These are phyloP conservation scores for Saccharomyces eubayanus DNA, from an alignment of 805 yeast genomes.

Conservation along the genomic window DNA sequence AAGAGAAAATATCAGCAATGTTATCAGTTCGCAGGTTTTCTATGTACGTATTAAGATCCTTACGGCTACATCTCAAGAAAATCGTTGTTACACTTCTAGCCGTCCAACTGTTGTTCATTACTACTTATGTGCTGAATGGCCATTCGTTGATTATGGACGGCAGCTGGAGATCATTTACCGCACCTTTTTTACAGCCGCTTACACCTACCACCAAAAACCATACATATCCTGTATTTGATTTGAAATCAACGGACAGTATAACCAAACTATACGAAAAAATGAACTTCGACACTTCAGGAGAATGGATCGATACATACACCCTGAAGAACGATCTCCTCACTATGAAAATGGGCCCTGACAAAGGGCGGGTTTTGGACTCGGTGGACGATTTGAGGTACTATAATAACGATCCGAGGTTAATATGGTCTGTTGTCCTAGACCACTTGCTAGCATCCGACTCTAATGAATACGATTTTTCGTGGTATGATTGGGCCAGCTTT, in stretches of 20 bases:
- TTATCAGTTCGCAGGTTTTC: not conserved
- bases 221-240: not conserved
- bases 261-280: conserved; percentile 13
- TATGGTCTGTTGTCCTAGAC: conserved; percentile 42
- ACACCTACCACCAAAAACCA: not conserved
- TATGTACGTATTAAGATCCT: not conserved
- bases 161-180: not conserved
- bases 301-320: conserved; percentile 17
- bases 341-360: conserved; percentile 12
- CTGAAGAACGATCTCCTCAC: conserved; percentile 18
- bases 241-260: not conserved
- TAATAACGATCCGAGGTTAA: conserved; percentile 50
- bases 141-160: not conserved
- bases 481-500: conserved; percentile 53
- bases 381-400: conserved; percentile 33
- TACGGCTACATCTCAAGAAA: not conserved
- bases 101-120: not conserved
- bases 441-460: conserved; percentile 21
- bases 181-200: not conserved
- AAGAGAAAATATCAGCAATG: not conserved
- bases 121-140: not conserved
- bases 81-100: not conserved
- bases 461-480: conserved; percentile 36
- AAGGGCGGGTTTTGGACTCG: conserved; percentile 9
- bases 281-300: conserved; percentile 12